Evolutionary conservation across 2,329 filamentous ascomycete genomes (phyloP).

Genomic region (Verticillium nonalfalfae): DNA sequence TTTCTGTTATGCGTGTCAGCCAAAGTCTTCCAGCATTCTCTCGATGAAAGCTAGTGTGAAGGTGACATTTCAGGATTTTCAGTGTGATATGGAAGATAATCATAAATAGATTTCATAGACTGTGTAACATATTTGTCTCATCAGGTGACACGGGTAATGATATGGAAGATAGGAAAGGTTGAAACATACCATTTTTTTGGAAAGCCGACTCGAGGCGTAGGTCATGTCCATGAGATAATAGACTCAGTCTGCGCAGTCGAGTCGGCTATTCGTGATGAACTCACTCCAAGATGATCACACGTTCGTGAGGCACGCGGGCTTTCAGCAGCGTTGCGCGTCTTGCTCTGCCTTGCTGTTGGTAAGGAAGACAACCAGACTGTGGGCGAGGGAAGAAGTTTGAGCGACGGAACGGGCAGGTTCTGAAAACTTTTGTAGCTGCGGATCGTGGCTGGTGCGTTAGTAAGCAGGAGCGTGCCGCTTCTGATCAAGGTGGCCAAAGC

Average conservation of each 20-base stretch:
- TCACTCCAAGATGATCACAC: too few species aligned
- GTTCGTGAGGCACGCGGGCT: too few species aligned
- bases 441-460: too few species aligned
- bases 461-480: too few species aligned
- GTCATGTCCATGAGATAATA: background rate
- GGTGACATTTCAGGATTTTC: slow-evolving; percentile 2
- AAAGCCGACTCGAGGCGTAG: background rate
- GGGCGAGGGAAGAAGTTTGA: too few species aligned
- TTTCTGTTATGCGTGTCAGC: background rate
- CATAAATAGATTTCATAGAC: slow-evolving; percentile 2
- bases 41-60: background rate
- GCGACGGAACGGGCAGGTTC: too few species aligned
- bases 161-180: background rate
- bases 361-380: too few species aligned
- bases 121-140: slow-evolving; percentile 3
- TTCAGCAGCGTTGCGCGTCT: too few species aligned
- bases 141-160: background rate
- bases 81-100: slow-evolving; percentile 2
- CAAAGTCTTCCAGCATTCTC: background rate
- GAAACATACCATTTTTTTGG: background rate
- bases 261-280: background rate
- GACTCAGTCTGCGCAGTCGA: background rate
- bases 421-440: too few species aligned
- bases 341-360: too few species aligned
- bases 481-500: too few species aligned